Evolutionary conservation across 1,284 basidiomycete genomes (phyloP), one percentile per base, ranked within the genome.

Genomic region (Ganoderma resinaceum): DNA sequence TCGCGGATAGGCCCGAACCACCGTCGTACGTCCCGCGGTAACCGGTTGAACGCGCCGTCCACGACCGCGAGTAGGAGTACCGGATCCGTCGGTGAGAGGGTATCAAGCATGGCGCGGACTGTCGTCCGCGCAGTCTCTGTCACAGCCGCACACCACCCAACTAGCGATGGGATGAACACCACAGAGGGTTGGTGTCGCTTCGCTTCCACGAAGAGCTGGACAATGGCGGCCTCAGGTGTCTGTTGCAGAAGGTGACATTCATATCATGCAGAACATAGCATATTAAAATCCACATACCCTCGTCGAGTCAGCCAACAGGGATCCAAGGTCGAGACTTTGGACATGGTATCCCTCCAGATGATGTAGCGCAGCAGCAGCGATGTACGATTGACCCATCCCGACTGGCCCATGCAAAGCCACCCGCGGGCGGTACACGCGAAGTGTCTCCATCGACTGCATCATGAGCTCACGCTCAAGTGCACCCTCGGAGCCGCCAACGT

Each of bases 111-210:
- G 0, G 97, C 90, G 57, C 91, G 91, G 53, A 98, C 89, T 0
- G 96, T 98, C 2, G 91, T 89, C 26, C 95, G 88, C 0, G 96
- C 89, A 0, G 91, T 91, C 71, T 99, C 97, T 0, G 92, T 88
- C 11, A 99, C 87, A 1, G 95, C 91, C 1, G 90, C 83, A 64
- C 93, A 93, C 97, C 97, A 99, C 8, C 93, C 89, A 0, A 90
- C 79, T 1, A 99, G 85, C 0, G 95, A 94, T 0, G 97, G 98
- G 59, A 99, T 95, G 80, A 96, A 99, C 61, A 99, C 87, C 53
- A 99, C 91, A 0, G 96, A 97, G 0, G 98, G 98, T 76, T 98
- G 97, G 78, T 98, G 95, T 37, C 98, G 91, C 79, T 98, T 99
- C 0, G 98, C 98, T 79, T 99, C 98, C 23, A 97, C 89, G 76